These are phyloP conservation scores for Lathyrus tuberosus DNA, from an alignment of 306 rosid genomes.

Conservation along the genomic window DNA sequence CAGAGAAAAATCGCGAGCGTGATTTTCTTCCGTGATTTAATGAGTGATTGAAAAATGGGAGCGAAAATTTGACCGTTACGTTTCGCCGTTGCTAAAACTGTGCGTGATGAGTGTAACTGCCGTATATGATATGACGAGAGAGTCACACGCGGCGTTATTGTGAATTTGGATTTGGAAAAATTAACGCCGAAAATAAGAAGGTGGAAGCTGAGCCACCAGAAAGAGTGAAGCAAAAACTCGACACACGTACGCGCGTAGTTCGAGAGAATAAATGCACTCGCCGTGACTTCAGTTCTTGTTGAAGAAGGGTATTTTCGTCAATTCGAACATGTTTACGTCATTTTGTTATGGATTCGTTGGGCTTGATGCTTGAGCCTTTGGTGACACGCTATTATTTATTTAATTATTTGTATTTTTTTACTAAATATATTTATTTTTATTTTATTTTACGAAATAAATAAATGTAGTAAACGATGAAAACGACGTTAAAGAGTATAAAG, in stretches of 20 bases:
- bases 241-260: slow-evolving; percentile 43
- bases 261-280: slow-evolving; percentile 35
- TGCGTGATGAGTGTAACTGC: slow-evolving; percentile 61
- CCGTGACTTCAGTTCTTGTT: slow-evolving; percentile 17
- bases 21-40: background rate
- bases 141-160: slow-evolving; percentile 42
- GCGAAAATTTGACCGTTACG: slow-evolving; percentile 64
- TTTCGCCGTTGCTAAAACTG: background rate
- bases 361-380: slow-evolving; percentile 13
- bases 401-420: too few species aligned
- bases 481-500: slow-evolving; percentile 33
- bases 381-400: slow-evolving; percentile 27
- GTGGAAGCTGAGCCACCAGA: slow-evolving; percentile 13
- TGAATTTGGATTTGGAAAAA: slow-evolving; percentile 30
- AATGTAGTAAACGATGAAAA: slow-evolving; percentile 31
- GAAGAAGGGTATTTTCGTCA: slow-evolving; percentile 40
- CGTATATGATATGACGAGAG: slow-evolving; percentile 1
- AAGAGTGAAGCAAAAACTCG: background rate
- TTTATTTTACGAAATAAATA: background rate
- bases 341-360: slow-evolving; percentile 26
- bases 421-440: background rate
- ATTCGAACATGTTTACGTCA: background rate
- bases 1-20: slow-evolving; percentile 14
- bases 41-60: slow-evolving; percentile 25
- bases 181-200: slow-evolving; percentile 27